A percentile compares a stretch with the other conserved stretches of the same genome.
These are phyloP conservation scores for Gossypium lobatum DNA, from an alignment of 441 rosid genomes.

Conservation along the genomic window DNA sequence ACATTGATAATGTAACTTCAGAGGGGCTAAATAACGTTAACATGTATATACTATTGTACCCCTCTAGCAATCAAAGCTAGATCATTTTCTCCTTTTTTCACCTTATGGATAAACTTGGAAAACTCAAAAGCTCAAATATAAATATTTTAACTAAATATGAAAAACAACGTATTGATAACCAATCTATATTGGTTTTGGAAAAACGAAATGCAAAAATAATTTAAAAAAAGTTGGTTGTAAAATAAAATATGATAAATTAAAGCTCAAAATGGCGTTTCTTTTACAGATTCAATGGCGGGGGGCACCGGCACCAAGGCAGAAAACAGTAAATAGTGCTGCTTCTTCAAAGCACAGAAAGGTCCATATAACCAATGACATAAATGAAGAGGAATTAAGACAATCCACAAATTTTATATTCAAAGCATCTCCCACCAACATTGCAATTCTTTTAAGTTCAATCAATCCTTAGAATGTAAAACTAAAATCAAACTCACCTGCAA, in stretches of 20 bases:
- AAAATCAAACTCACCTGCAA: neutral
- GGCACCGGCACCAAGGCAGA: neutral
- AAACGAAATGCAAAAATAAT: too few species aligned
- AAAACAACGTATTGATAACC: neutral
- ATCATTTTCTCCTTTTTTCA: neutral
- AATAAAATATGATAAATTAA: too few species aligned
- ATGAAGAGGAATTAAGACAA: conserved; percentile 15
- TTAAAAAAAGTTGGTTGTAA: neutral
- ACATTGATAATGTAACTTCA: neutral
- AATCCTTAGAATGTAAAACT: neutral
- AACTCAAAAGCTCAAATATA: neutral
- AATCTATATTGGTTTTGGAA: neutral
- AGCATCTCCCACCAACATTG: conserved; percentile 21
- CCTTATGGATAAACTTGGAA: neutral
- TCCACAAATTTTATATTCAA: conserved; percentile 27
- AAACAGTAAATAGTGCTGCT: neutral
- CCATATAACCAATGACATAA: neutral
- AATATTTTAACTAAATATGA: too few species aligned
- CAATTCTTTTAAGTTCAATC: conserved; percentile 6
- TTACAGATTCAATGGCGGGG: neutral
- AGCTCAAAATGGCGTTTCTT: neutral
- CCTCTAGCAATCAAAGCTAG: neutral
- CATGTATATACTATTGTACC: neutral
- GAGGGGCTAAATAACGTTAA: neutral
- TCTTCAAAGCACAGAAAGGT: neutral